Evolutionary conservation across 1,139 yeast species (phyloP), one percentile per base, ranked within the genome.

Genomic region (Suhomyces bokatorum): DNA sequence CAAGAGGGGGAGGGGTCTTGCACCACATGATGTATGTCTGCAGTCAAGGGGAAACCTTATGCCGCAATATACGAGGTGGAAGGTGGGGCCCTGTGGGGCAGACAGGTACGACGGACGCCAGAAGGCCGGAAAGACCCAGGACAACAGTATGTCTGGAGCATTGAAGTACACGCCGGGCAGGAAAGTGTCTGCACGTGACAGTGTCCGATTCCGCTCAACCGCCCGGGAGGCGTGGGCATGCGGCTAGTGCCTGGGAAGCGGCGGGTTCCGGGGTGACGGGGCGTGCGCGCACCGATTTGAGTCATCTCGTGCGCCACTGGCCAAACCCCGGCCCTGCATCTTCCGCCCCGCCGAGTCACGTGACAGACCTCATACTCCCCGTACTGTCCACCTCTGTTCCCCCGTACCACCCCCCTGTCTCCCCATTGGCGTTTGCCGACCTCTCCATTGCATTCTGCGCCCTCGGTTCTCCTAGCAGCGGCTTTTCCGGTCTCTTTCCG

Each of bases 201-300:
- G 29, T 6, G 29, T 4, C 30, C 14, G 13, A 28, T 12, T 28
- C 30, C 14, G 30, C 14, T 28, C 14, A 20, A 20, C 24, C 24
- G 24, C 24, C 24, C 24, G 24, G 24, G 6, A 20, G 24, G 24
- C 24, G 24, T 6, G 8, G 8, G 8, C 8, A 20, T 20, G 24
- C 24, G 24, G 24, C 24, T 20, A 20, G 24, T 20, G 24, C 8
- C 24, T 20, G 24, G 24, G 24, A 20, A 20, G 24, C 24, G 24
- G 24, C 24, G 24, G 24, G 24, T 20, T 6, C 24, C 24, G 24
- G 24, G 24, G 24, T 20, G 12, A 20, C 11, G 26, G 3, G 38
- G 11, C 38, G 37, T 39, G 37, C 29, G 28, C 28, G 11, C 15
- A 13, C 37, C 32, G 27, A 24, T 26, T 38, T 39, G 41, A 32